Conservation (phyloP, 805 yeast genomes). For the Saturnispora sekii region DNA sequence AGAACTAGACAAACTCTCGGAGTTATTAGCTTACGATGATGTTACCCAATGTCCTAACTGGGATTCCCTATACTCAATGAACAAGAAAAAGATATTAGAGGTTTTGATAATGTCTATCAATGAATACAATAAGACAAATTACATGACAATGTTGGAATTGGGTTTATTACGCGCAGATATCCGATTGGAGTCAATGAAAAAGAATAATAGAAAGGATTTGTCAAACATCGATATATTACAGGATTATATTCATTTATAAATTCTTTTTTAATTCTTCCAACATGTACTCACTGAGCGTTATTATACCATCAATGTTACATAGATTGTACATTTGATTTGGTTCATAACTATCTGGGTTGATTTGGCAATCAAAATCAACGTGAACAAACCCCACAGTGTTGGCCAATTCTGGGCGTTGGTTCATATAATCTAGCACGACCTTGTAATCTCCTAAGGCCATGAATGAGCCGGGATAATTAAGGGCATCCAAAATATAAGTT, state of each 20-base stretch:
- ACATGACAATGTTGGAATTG: conserved; percentile 19
- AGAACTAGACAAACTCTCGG: conserved; percentile 36
- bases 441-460: conserved; percentile 71
- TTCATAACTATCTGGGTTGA: conserved; percentile 47
- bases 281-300: conserved; percentile 43
- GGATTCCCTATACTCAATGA: conserved; percentile 27
- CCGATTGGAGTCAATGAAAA: conserved; percentile 11
- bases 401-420: conserved; percentile 52
- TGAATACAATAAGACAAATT: conserved; percentile 9
- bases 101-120: conserved; percentile 30
- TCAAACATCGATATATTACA: conserved; percentile 35
- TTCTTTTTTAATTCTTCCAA: conserved; percentile 28
- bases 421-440: conserved; percentile 49
- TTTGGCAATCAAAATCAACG: conserved; percentile 45
- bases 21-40: conserved; percentile 43
- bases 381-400: conserved; percentile 63
- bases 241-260: conserved; percentile 29
- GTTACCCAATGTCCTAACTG: conserved; percentile 33
- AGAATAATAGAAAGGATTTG: conserved; percentile 22
- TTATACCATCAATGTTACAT: conserved; percentile 38
- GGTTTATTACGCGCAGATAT: conserved; percentile 16
- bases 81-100: conserved; percentile 32
- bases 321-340: conserved; percentile 50
- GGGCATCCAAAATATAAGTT: conserved; percentile 46
- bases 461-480: conserved; percentile 39